Base-by-base conservation (phyloP, 495 filamentous ascomycete genomes). In the Talaromyces thailandensis region DNA sequence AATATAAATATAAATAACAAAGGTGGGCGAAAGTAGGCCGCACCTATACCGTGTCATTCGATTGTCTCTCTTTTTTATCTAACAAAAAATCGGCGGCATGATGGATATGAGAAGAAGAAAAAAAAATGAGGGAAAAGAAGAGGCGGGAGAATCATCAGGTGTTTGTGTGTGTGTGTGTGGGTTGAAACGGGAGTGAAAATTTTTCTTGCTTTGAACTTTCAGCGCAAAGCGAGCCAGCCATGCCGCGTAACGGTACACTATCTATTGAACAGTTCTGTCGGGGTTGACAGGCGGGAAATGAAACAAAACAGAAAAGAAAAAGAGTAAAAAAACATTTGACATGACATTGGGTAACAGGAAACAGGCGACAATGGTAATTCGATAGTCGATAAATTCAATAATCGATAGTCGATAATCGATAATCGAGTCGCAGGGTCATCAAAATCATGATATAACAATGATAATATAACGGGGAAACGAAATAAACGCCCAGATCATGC, bases 401-500 rank as follows among this genome's bases (percentile, higher is more conserved):
- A n/a, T n/a, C n/a, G n/a, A n/a, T n/a, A n/a, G n/a, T n/a, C n/a
- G n/a, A n/a, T n/a, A n/a, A n/a, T n/a, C n/a, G n/a, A n/a, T n/a
- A n/a, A n/a, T 51, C 48, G 48, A 25, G 48, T 25, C 48, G 23
- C 31, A 23, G 28, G 55, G 55, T 57, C 55, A 57, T 57, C 55
- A 57, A 57, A 57, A 35, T 57, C 28, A 25, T 35, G 26, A 35
- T 35, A 57, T 35, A 57, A 21, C 26, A 35, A 25, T 57, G 28
- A 35, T 18, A 31, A 31, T 21, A 57, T 35, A 61, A 48, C 6
- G 32, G 32, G 29, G 16, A 48, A 37, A 51, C 45, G 56, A 63
- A 59, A 59, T 31, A 43, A 64, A 69, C 63, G 53, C 67, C 66
- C 58, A 52, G 40, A 62, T 55, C 65, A 69, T 73, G 63, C 62